Conservation (phyloP, 805 yeast genomes). For the Jamesozyma piceae region DNA sequence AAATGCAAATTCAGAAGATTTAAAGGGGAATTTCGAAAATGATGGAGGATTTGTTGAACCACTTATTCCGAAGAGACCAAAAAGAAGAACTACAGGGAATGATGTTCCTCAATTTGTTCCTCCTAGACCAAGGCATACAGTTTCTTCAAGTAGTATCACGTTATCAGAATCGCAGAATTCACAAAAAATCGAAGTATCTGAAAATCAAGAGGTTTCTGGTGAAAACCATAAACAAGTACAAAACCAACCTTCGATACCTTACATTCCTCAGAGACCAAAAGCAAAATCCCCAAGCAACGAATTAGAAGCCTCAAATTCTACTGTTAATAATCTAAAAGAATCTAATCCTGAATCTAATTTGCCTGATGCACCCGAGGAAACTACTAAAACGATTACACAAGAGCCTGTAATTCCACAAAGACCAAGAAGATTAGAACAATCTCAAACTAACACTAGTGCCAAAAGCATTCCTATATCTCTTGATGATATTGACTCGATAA, state of each 20-base stretch:
- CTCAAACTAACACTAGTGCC: neutral
- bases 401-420: conserved; percentile 1
- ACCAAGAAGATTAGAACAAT: neutral
- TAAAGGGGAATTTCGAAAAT: neutral
- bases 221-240: neutral
- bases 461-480: neutral
- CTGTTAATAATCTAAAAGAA: neutral
- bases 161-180: neutral
- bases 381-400: neutral
- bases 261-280: neutral
- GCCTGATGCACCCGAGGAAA: no score
- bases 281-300: neutral
- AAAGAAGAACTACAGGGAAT: conserved; percentile 2
- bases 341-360: neutral
- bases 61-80: conserved; percentile 5
- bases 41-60: conserved; percentile 1
- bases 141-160: neutral
- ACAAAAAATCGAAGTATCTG: neutral
- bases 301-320: neutral
- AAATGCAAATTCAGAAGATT: neutral
- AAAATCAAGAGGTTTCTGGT: neutral
- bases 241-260: neutral
- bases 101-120: conserved; percentile 1
- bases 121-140: conserved; percentile 1
- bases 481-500: neutral